Evolutionary conservation across 495 filamentous ascomycete species (phyloP).

Genomic region (Pseudoneurospora amorphoporcata): DNA sequence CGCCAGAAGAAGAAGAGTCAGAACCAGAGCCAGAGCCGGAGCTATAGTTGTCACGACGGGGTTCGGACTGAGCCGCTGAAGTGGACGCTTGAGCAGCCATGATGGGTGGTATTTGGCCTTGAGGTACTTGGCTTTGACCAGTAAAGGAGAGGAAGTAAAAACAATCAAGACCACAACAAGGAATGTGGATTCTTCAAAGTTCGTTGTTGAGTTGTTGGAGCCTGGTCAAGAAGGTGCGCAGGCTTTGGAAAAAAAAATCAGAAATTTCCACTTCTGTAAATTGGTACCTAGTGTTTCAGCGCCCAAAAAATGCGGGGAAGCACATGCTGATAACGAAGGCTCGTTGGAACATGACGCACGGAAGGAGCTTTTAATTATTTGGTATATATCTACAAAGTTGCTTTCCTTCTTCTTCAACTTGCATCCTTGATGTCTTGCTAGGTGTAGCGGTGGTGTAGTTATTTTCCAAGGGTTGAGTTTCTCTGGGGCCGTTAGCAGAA

Average conservation of each 20-base stretch:
- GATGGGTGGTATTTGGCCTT: background rate
- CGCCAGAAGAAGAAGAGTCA: slow-evolving; percentile 17
- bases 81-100: background rate
- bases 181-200: background rate
- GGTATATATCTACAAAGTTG: background rate
- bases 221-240: background rate
- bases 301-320: background rate
- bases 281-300: background rate
- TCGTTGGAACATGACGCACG: background rate
- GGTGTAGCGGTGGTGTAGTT: background rate
- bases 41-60: slow-evolving; percentile 1
- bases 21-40: slow-evolving; percentile 6
- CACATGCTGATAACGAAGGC: background rate
- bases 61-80: slow-evolving; percentile 1
- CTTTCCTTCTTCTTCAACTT: too few species aligned
- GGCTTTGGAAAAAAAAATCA: background rate
- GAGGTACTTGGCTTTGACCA: background rate
- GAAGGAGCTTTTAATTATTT: background rate
- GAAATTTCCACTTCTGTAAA: background rate
- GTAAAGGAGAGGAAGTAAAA: background rate
- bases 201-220: background rate
- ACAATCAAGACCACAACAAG: background rate
- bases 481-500: background rate
- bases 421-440: background rate
- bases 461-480: background rate